phyloP scores from a whole-genome alignment of 257 asterid species.

The Solanum tacnaense region DNA sequence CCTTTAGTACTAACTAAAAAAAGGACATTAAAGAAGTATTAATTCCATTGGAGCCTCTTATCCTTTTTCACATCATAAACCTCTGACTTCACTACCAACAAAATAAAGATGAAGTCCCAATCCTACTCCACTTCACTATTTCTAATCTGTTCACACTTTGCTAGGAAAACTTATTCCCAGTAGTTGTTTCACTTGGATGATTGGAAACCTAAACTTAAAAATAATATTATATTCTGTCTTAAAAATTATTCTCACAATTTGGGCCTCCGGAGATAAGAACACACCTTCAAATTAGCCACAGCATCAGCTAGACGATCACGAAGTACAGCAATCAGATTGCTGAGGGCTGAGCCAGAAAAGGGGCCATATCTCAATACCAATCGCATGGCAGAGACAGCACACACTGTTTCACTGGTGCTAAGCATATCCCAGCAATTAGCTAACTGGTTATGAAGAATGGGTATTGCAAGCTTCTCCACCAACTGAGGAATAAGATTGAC shows the following conservation, averaged over 20 bases:
- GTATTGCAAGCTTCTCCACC: conserved; percentile 83
- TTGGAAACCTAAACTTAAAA: background rate
- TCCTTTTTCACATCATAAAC: background rate
- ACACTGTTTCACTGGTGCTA: conserved; percentile 69
- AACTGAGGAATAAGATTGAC: conserved; percentile 71
- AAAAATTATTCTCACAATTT: background rate
- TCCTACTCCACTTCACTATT: background rate
- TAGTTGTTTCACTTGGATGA: background rate
- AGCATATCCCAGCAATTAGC: conserved; percentile 77
- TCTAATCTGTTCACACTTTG: background rate
- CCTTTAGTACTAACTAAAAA: background rate
- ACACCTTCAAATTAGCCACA: conserved; percentile 66
- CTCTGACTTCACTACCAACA: background rate
- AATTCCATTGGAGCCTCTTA: background rate
- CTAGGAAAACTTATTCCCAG: background rate
- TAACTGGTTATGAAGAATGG: conserved; percentile 73
- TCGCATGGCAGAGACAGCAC: conserved; percentile 69
- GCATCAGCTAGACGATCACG: conserved; percentile 76
- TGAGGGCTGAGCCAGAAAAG: conserved; percentile 53
- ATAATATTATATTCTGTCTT: background rate
- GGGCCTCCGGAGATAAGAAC: background rate
- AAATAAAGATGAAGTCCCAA: background rate
- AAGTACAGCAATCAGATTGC: conserved; percentile 53
- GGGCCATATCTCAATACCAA: conserved; percentile 63
- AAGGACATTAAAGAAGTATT: background rate